Conservation (phyloP, 2,329 filamentous ascomycete species). For the Stagonosporopsis vannaccii region DNA sequence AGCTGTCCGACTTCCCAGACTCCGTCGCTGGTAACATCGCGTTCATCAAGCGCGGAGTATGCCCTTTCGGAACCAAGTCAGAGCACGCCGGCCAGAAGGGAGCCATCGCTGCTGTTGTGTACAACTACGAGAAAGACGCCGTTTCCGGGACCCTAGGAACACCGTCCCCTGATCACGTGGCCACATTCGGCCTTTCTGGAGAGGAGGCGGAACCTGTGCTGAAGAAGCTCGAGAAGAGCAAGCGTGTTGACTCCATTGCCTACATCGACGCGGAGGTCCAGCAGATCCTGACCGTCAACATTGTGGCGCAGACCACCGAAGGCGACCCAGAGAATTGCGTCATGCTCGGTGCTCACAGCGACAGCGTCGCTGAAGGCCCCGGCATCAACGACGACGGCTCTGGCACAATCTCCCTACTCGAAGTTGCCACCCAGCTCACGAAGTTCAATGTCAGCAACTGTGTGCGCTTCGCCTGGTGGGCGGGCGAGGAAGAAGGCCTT, state of each 20-base stretch:
- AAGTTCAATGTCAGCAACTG: slow-evolving; percentile 51
- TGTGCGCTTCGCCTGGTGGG: slow-evolving; percentile 51
- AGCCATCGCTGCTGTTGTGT: slow-evolving; percentile 75
- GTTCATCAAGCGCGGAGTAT: slow-evolving; percentile 74
- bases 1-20: slow-evolving; percentile 65
- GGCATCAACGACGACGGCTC: slow-evolving; percentile 54
- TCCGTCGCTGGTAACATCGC: slow-evolving; percentile 71
- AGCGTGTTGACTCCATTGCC: slow-evolving; percentile 53
- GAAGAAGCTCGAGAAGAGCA: slow-evolving; percentile 60
- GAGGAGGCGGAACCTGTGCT: slow-evolving; percentile 64
- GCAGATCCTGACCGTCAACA: slow-evolving; percentile 57
- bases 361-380: slow-evolving; percentile 51
- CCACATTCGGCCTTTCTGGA: slow-evolving; percentile 73
- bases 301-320: slow-evolving; percentile 49
- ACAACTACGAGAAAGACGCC: slow-evolving; percentile 72
- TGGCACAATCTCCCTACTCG: slow-evolving; percentile 50
- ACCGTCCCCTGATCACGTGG: slow-evolving; percentile 64
- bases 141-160: slow-evolving; percentile 72
- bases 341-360: slow-evolving; percentile 52
- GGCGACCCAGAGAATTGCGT: slow-evolving; percentile 52
- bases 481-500: slow-evolving; percentile 51
- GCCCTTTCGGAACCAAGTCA: slow-evolving; percentile 76
- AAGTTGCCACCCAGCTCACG: slow-evolving; percentile 50
- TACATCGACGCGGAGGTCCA: slow-evolving; percentile 58
- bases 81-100: slow-evolving; percentile 72